Evolutionary conservation across 148 eudicot genomes (phyloP), one percentile per base, ranked within the genome.

Genomic region (Drosera capensis): DNA sequence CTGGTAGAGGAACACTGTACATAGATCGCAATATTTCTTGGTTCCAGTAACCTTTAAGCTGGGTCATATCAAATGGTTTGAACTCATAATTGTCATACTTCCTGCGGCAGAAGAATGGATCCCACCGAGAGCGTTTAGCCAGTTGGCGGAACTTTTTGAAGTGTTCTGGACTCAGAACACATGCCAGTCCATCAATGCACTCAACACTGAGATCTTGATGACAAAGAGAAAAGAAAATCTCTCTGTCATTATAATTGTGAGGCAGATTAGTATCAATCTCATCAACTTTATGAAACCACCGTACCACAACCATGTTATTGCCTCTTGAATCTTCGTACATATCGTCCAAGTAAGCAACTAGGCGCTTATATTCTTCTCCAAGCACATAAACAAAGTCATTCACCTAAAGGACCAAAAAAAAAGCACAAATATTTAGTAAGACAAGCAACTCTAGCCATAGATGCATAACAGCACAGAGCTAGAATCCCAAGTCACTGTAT

Each of bases 261-360:
- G 85, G 85, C 63, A 79, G 76, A 79, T 52, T 63, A 64, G 72
- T 71, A 74, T 73, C 82, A 82, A 79, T 78, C 78, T 82, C 96
- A 55, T 87, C 96, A 79, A 82, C 62, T 77, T 71, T 79, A 75
- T 82, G 96, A 82, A 87, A 79, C 96, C 94, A 82, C 44, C 71
- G 82, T 76, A 82, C 94, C 94, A 77, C 78, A 74, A 77, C 96
- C 86, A 77, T 74, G 68, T 66, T 87, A 72, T 62, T 76, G 62
- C 94, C 88, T 68, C 63, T 70, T 0, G 56, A 57, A 54, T 82
- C 96, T 67, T 82, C 94, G 25, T 82, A 87, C 74, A 87, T 52
- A 66, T 87, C 96, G 47, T 87, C 85, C 47, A 87, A 59, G 63
- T 76, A 64, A 23, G 94, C 96, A 57, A 82, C 71, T 49, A 79